Evolutionary conservation across 805 yeast species (phyloP).

Genomic region (Saccharomycopsis oosterbeekiorum): DNA sequence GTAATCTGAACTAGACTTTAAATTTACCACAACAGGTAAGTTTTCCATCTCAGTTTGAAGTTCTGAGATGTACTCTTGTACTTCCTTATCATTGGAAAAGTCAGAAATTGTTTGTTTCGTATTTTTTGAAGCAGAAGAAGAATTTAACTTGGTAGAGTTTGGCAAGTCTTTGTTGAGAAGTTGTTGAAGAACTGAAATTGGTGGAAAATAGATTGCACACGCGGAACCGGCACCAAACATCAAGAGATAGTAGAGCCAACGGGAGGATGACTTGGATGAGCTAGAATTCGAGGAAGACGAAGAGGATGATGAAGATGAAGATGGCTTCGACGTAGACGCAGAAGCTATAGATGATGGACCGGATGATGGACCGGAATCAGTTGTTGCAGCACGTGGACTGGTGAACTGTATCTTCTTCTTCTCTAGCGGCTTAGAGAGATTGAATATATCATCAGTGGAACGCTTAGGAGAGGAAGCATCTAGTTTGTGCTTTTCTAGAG

Average conservation of each 20-base stretch:
- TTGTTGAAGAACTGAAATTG: constrained; percentile 26
- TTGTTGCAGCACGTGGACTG: not conserved
- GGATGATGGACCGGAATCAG: not conserved
- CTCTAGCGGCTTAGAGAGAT: not conserved
- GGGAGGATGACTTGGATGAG: not conserved
- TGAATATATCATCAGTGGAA: not conserved
- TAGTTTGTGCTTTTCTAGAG: not conserved
- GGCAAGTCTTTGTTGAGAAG: constrained; percentile 21
- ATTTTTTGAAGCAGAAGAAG: not conserved
- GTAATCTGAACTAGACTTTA: constrained; percentile 31
- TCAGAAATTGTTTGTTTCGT: not conserved
- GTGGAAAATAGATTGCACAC: constrained; percentile 27
- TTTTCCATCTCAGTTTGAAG: constrained; percentile 39
- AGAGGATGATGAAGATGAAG: not conserved
- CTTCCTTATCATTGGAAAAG: constrained; percentile 22
- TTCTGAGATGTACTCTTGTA: constrained; percentile 24
- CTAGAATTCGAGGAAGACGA: not conserved
- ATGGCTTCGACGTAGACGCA: not conserved
- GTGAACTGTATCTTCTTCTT: not conserved
- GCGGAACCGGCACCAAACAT: constrained; percentile 28
- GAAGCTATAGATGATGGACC: not conserved
- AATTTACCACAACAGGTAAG: constrained; percentile 41
- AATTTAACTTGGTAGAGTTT: not conserved
- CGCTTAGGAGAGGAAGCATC: not conserved
- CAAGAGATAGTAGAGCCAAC: constrained; percentile 18